A percentile compares a stretch with the other conserved stretches of the same genome.
phyloP scores from a whole-genome alignment of 2,329 filamentous ascomycete species.

The Arthroderma uncinatum region DNA sequence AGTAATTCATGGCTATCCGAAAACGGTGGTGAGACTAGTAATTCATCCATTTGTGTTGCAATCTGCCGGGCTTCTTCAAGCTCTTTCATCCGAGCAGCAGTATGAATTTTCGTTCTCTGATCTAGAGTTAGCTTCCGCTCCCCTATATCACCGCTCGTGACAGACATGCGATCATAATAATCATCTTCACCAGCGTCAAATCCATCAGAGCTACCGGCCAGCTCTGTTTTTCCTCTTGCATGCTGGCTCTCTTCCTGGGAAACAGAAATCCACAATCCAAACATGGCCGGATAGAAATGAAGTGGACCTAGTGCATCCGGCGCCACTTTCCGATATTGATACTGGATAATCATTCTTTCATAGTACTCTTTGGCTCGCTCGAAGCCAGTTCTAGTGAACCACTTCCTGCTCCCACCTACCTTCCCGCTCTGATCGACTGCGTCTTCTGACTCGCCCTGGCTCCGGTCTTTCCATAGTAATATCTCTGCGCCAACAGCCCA shows the following conservation, averaged over 20 bases:
- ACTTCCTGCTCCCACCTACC: constrained; percentile 14
- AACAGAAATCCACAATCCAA: constrained; percentile 70
- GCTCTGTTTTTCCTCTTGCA: constrained; percentile 31
- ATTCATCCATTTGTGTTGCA: constrained; percentile 56
- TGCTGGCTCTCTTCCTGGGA: constrained; percentile 49
- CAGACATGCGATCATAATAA: constrained; percentile 16
- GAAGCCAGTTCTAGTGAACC: constrained; percentile 42
- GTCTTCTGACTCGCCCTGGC: constrained; percentile 10
- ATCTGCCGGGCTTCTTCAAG: constrained; percentile 52
- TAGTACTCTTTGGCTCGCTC: constrained; percentile 57
- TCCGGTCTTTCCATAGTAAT: constrained; percentile 48
- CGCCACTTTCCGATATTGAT: constrained; percentile 55
- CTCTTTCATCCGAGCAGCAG: constrained; percentile 39
- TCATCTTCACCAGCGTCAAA: constrained; percentile 25
- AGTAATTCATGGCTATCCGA: constrained; percentile 56
- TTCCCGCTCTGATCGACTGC: constrained; percentile 6
- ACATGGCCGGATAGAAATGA: constrained; percentile 72
- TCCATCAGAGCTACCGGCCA: constrained; percentile 12
- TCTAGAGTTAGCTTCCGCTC: neutral
- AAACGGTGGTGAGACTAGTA: constrained; percentile 60
- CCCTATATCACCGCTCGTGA: constrained; percentile 12
- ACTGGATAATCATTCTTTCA: constrained; percentile 63
- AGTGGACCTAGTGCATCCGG: constrained; percentile 52
- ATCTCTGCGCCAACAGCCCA: constrained; percentile 85
- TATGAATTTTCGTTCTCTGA: constrained; percentile 26